Percentiles rank a stretch among this genome's conserved stretches.
phyloP scores from a whole-genome alignment of 208 protist species.

The Crithidia fasciculata region DNA sequence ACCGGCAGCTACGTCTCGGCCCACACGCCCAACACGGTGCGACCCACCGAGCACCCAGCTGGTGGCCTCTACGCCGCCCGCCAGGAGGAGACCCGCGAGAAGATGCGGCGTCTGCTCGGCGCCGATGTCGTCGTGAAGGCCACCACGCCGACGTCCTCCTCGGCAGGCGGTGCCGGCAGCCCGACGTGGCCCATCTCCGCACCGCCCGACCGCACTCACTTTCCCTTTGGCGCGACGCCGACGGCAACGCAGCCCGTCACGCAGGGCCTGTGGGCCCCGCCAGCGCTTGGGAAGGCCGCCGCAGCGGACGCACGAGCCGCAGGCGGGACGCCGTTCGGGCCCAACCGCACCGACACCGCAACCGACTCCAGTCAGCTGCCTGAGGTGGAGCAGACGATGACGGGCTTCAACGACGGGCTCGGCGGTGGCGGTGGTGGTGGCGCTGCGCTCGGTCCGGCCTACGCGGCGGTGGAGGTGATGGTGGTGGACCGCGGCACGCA shows the following conservation, averaged over 20 bases:
- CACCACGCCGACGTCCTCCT: slow-evolving; percentile 20
- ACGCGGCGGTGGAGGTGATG: slow-evolving; percentile 13
- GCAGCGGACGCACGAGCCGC: neutral
- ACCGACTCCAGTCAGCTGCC: slow-evolving; percentile 28
- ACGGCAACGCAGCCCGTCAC: slow-evolving; percentile 3
- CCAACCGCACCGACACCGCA: slow-evolving; percentile 10
- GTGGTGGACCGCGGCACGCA: slow-evolving; percentile 81
- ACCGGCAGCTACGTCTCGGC: slow-evolving; percentile 22
- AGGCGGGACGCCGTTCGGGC: neutral
- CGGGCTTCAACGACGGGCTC: neutral
- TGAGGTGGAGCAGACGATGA: slow-evolving; percentile 29
- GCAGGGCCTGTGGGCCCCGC: slow-evolving; percentile 9
- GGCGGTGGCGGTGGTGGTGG: neutral
- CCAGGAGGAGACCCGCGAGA: slow-evolving; percentile 64
- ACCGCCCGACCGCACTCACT: slow-evolving; percentile 22
- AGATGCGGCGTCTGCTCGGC: slow-evolving; percentile 63
- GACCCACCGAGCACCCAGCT: slow-evolving; percentile 15
- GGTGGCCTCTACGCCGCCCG: slow-evolving; percentile 19
- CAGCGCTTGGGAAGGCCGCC: neutral
- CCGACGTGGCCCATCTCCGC: slow-evolving; percentile 21
- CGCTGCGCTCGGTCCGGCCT: neutral
- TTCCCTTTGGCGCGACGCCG: slow-evolving; percentile 29
- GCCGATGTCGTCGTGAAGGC: slow-evolving; percentile 39
- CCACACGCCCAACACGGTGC: slow-evolving; percentile 27
- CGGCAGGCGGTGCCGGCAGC: slow-evolving; percentile 7